Base-by-base conservation (phyloP, 441 rosid species). In the Pelargonium cotyledonis region DNA sequence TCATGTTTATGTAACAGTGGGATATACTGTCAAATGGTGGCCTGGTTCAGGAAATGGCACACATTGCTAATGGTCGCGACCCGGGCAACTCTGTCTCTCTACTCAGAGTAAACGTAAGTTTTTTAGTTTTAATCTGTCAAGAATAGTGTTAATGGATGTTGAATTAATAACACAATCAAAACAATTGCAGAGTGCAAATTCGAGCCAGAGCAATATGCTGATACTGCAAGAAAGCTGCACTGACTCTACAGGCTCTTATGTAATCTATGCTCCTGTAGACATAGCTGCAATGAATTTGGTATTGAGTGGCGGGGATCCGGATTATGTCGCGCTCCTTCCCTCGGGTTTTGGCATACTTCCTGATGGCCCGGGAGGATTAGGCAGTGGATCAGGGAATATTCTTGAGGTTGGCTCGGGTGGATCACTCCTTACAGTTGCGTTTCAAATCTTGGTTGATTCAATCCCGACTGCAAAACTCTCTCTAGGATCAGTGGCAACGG, bases 391-490 rank as follows among this genome's bases (percentile, higher is more conserved):
- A 73, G 0, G 80, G 76, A 12, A 63, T 57, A 70, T 63, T n/a
- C 73, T 43, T 10, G 89, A 78, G 31, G 68, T 72, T 3, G 53
- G 53, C 4, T 47, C 53, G 0, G 85, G 99, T n/a, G 97, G 98
- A n/a, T 87, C 98, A 1, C 85, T 95, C 1, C 79, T 95, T 18
- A 95, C 99, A 0, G 99, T 95, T 9, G 96, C 98, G 35, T 95
- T 95, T 78, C 99, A 95, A 85, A 95, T 95, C 49, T 74, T 95
- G 60, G 99, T 95, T 6, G 99, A 95, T 80, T 88, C 99, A 5
- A 87, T 89, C 60, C 99, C 99, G 19, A 85, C 97, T 0, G 99
- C 97, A 15, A 92, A 95, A 26, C 29, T 26, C 29, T 26, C 29
- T 64, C 93, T 92, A 6, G 95, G 96, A 40, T 95, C 99, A 0